Conservation (phyloP, 208 protist species). For the Wallacemonas sp. region DNA sequence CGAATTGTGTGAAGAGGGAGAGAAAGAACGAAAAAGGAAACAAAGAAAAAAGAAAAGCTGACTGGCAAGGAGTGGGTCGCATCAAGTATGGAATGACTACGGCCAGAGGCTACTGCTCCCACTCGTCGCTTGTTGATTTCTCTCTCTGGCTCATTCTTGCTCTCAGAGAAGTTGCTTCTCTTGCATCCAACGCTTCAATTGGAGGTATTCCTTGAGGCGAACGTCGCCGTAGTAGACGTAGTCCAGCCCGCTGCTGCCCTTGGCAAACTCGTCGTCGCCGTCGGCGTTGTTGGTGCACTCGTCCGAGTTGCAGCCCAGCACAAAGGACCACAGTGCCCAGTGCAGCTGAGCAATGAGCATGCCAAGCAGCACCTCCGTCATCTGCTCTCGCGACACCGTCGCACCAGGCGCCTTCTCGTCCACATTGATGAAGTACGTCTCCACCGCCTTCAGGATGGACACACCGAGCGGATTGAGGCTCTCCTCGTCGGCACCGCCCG, state of each 20-base stretch:
- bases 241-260: slow-evolving; percentile 79
- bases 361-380: slow-evolving; percentile 73
- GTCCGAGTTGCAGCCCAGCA: slow-evolving; percentile 68
- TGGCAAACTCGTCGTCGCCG: slow-evolving; percentile 53
- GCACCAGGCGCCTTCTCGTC: slow-evolving; percentile 9
- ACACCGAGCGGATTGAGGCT: slow-evolving; percentile 27
- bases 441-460: slow-evolving; percentile 33
- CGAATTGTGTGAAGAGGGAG: too few relatives aligned
- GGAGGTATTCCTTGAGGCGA: slow-evolving; percentile 76
- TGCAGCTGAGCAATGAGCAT: slow-evolving; percentile 77
- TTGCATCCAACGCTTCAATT: slow-evolving; percentile 69
- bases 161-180: slow-evolving; percentile 41
- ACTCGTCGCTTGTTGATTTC: background rate
- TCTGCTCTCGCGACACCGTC: slow-evolving; percentile 49
- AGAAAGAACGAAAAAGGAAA: too few relatives aligned
- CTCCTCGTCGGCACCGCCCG: background rate
- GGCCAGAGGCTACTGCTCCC: too few relatives aligned
- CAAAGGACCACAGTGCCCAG: slow-evolving; percentile 82
- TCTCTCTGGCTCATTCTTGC: background rate
- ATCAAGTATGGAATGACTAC: too few relatives aligned
- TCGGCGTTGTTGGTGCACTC: slow-evolving; percentile 47
- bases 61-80: too few relatives aligned
- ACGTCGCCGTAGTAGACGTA: slow-evolving; percentile 83
- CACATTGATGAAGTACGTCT: slow-evolving; percentile 31
- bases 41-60: too few relatives aligned